Percentiles rank a stretch among this genome's conserved stretches.
Evolutionary conservation across 768 basidiomycete genomes (phyloP).

Genomic region (Mycena rosella): DNA sequence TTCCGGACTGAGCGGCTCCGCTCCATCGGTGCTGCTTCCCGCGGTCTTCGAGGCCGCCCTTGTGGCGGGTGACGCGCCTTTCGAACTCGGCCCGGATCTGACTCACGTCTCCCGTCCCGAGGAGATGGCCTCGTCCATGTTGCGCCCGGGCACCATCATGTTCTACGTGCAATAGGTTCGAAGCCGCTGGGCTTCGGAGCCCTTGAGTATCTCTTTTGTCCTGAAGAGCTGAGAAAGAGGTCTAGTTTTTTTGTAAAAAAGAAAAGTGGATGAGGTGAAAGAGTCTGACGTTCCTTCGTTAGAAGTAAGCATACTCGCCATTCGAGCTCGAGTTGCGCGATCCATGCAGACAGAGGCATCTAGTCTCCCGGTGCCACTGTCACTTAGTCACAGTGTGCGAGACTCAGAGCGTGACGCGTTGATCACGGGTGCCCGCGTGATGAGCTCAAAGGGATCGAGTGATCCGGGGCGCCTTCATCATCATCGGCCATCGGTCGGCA

Average conservation of each 20-base stretch:
- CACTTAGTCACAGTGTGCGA: too few relatives aligned
- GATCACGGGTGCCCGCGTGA: too few relatives aligned
- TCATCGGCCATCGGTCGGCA: too few relatives aligned
- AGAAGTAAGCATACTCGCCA: too few relatives aligned
- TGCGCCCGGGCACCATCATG: slow-evolving; percentile 50
- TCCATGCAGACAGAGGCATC: too few relatives aligned
- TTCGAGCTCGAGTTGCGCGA: too few relatives aligned
- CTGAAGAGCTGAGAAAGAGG: slow-evolving; percentile 46
- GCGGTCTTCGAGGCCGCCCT: not conserved
- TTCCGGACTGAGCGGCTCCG: slow-evolving; percentile 26
- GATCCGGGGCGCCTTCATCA: too few relatives aligned
- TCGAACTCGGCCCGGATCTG: slow-evolving; percentile 44
- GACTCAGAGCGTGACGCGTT: too few relatives aligned
- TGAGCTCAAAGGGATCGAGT: too few relatives aligned
- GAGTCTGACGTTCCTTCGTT: too few relatives aligned
- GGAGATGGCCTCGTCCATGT: slow-evolving; percentile 48
- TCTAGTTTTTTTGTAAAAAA: slow-evolving; percentile 28
- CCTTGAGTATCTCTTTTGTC: slow-evolving; percentile 48
- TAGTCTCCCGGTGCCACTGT: too few relatives aligned
- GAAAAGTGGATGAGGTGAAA: too few relatives aligned
- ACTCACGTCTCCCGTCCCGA: slow-evolving; percentile 44
- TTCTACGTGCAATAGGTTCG: slow-evolving; percentile 50
- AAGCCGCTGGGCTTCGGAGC: slow-evolving; percentile 54
- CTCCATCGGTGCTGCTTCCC: not conserved
- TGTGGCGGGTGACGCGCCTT: slow-evolving; percentile 35